phyloP scores from a whole-genome alignment of 768 basidiomycete species.

The Lactifluus hygrophoroides region DNA sequence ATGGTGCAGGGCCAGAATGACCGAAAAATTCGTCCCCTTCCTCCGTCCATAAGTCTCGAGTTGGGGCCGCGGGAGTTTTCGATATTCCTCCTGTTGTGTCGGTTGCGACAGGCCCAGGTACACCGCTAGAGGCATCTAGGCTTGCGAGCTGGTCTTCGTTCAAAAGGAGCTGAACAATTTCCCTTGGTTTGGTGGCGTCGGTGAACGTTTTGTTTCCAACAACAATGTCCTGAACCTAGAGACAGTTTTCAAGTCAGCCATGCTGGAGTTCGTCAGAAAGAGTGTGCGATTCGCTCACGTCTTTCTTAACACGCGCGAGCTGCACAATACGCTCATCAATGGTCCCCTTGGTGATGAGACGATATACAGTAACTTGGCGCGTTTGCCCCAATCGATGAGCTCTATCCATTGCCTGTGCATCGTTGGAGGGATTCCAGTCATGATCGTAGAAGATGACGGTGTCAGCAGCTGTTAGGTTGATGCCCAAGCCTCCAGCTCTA shows the following conservation, averaged over 20 bases:
- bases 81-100: constrained; percentile 30
- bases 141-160: constrained; percentile 89
- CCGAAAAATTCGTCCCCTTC: constrained; percentile 85
- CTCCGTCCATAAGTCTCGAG: constrained; percentile 74
- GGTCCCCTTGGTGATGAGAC: constrained; percentile 86
- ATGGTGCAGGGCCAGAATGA: constrained; percentile 33
- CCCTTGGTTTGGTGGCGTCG: constrained; percentile 89
- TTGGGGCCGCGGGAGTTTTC: constrained; percentile 31
- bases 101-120: constrained; percentile 31
- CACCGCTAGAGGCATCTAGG: constrained; percentile 40
- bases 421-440: constrained; percentile 96
- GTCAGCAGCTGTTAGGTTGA: constrained; percentile 93
- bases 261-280: constrained; percentile 7
- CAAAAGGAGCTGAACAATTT: constrained; percentile 90
- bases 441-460: constrained; percentile 95
- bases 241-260: neutral
- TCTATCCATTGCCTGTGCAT: constrained; percentile 97
- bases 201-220: constrained; percentile 95
- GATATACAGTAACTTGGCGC: constrained; percentile 93
- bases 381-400: constrained; percentile 96
- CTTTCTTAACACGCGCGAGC: constrained; percentile 94
- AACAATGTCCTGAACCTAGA: constrained; percentile 97
- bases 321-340: constrained; percentile 97
- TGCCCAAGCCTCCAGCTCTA: constrained; percentile 91
- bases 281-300: constrained; percentile 41